Base-by-base conservation (phyloP, 164 flowering plant genomes). In the Malania oleifera region DNA sequence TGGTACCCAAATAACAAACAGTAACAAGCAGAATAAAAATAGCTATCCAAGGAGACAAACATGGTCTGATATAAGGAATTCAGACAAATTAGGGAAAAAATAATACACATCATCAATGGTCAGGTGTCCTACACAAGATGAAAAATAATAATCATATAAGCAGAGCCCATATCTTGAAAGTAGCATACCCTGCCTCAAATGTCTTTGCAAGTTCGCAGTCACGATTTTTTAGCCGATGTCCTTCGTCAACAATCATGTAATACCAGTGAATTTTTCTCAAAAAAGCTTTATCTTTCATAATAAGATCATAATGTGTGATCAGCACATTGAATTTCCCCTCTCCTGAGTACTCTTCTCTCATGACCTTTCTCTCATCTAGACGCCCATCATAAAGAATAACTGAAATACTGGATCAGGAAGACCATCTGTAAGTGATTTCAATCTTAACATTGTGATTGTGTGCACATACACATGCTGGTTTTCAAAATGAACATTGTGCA, bases 171-270 rank as follows among this genome's bases (percentile, higher is more conserved):
- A 18, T 2, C 5, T 18, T 6, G 10, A 11, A 18, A 3, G n/a
- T n/a, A 23, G 56, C 84, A 60, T 86, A 89, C 96, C 91, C 92
- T 48, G 82, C 41, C 20, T 67, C 70, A 57, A 93, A 76, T 19
- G 95, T 91, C 63, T 68, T 54, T 41, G 91, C 86, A 67, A 95
- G 96, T 53, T 84, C 89, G 73, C 82, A 85, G 22, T 91, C 96
- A 53, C 76, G 85, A 69, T 95, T 95, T 73, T 95, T 95, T 58
- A 95, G 74, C 55, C 99, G 79, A 69, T 95, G 99, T 23, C 99
- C 99, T 79, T 95, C 99, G 70, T 95, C 99, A 74, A 95, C 89
- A 66, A 95, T 78, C 99, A 95, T 80, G 80, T 95, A 95, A 60
- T 64, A 37, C 99, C 99, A 95, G 64, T 75, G 75, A 61, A 91